These are phyloP conservation scores for Aspergillus brunneoviolaceus DNA, from an alignment of 2,329 filamentous ascomycete species.

Conservation along the genomic window DNA sequence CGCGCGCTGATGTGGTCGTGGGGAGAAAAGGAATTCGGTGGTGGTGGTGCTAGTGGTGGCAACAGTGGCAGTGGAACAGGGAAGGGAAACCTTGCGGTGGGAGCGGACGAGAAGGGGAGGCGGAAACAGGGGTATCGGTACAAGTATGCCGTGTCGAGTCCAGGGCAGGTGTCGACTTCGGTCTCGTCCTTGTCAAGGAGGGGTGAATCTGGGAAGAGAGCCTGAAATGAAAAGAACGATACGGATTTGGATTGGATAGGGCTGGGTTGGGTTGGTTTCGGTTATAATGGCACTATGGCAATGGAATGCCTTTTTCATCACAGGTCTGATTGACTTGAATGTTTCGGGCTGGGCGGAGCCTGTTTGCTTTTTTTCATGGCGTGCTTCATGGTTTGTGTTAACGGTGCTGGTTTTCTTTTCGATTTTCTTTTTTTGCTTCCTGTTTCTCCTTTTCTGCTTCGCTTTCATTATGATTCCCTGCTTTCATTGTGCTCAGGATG, in stretches of 20 bases:
- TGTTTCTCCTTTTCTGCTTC: background rate
- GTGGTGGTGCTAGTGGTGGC: background rate
- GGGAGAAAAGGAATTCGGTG: slow-evolving; percentile 43
- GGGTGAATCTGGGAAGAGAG: background rate
- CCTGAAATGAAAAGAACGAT: background rate
- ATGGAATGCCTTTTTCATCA: too few relatives aligned
- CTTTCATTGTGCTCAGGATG: background rate
- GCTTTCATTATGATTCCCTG: background rate
- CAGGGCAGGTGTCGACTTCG: background rate
- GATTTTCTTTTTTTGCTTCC: background rate
- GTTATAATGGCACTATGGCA: background rate
- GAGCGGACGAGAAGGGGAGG: slow-evolving; percentile 21
- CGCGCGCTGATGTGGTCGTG: slow-evolving; percentile 42
- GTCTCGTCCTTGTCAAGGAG: background rate
- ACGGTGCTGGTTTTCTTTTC: background rate
- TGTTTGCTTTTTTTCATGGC: background rate
- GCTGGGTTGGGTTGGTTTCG: background rate
- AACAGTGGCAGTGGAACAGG: background rate
- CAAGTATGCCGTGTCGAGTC: slow-evolving; percentile 29
- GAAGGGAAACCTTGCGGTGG: slow-evolving; percentile 26
- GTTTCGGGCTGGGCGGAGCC: too few relatives aligned
- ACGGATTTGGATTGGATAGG: background rate
- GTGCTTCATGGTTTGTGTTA: background rate
- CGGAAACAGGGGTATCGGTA: slow-evolving; percentile 39
- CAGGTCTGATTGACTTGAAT: background rate